A percentile compares a stretch with the other conserved stretches of the same genome.
These are phyloP conservation scores for Fusarium sp. DNA, from an alignment of 2,329 filamentous ascomycete species.

Conservation along the genomic window DNA sequence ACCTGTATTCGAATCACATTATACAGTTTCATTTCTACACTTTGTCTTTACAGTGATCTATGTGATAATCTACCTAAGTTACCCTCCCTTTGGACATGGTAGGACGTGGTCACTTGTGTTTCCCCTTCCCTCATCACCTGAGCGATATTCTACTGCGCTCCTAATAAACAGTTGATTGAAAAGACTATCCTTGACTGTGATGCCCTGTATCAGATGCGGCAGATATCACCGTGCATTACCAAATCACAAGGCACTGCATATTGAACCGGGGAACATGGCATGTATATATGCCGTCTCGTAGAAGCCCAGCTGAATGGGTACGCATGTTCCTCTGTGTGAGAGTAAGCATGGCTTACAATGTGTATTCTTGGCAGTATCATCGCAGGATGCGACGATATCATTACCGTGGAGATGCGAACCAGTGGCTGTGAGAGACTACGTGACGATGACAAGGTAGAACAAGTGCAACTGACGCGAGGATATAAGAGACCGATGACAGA, in stretches of 20 bases:
- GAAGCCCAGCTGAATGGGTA: neutral
- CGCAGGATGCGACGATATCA: neutral
- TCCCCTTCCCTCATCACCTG: neutral
- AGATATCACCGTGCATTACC: neutral
- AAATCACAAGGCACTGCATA: conserved; percentile 3
- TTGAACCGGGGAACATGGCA: neutral
- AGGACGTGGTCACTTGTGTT: neutral
- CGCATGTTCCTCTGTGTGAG: neutral
- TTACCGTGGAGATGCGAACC: neutral
- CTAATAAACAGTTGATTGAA: neutral
- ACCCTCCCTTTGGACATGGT: neutral
- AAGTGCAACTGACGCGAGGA: neutral
- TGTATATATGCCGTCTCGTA: neutral
- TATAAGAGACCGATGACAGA: neutral
- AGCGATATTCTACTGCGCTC: neutral
- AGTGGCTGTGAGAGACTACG: neutral
- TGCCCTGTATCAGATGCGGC: neutral
- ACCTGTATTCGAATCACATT: neutral
- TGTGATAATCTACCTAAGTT: neutral
- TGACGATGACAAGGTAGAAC: neutral
- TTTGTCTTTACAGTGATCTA: neutral
- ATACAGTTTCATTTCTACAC: neutral
- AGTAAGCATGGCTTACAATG: conserved; percentile 4
- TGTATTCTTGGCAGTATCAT: neutral
- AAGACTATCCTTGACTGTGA: neutral